A percentile compares a stretch with the other conserved stretches of the same genome.
phyloP scores from a whole-genome alignment of 2,329 filamentous ascomycete genomes.

The Aureobasidium namibiae region DNA sequence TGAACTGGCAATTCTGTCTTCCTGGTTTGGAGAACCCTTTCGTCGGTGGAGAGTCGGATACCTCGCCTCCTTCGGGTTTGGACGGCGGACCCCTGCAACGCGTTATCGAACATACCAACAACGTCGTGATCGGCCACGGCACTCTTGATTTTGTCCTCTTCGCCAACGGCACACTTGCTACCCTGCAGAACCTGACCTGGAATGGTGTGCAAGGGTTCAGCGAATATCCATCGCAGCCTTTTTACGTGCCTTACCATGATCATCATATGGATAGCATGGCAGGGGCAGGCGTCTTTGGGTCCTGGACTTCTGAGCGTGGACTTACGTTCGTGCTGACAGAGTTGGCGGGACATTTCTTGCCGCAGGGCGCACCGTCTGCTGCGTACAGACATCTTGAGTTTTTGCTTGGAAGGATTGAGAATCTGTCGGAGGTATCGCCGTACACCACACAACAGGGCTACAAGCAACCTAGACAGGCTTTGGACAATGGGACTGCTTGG shows the following conservation, averaged over 20 bases:
- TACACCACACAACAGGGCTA: constrained; percentile 27
- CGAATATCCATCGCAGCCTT: constrained; percentile 16
- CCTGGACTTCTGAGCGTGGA: constrained; percentile 20
- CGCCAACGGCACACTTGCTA: constrained; percentile 23
- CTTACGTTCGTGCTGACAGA: constrained; percentile 22
- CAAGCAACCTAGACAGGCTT: constrained; percentile 5
- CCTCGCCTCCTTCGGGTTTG: constrained; percentile 17
- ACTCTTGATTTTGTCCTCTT: constrained; percentile 21
- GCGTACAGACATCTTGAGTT: constrained; percentile 4
- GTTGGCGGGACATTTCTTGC: constrained; percentile 20
- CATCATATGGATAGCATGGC: constrained; percentile 13
- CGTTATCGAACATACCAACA: constrained; percentile 27
- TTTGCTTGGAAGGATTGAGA: constrained; percentile 19
- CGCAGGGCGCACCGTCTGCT: background rate
- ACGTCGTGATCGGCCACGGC: constrained; percentile 25
- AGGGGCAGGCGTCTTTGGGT: constrained; percentile 20
- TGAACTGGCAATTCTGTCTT: constrained; percentile 18
- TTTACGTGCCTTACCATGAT: constrained; percentile 20
- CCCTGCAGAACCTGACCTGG: constrained; percentile 26
- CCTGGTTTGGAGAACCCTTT: constrained; percentile 22
- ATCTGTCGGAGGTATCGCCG: constrained; percentile 34
- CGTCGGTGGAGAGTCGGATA: constrained; percentile 14
- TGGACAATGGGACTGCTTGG: constrained; percentile 6
- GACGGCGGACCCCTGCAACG: constrained; percentile 16
- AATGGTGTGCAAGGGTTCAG: constrained; percentile 24